phyloP scores from a whole-genome alignment of 257 asterid species.

The Gynochthodes officinalis region DNA sequence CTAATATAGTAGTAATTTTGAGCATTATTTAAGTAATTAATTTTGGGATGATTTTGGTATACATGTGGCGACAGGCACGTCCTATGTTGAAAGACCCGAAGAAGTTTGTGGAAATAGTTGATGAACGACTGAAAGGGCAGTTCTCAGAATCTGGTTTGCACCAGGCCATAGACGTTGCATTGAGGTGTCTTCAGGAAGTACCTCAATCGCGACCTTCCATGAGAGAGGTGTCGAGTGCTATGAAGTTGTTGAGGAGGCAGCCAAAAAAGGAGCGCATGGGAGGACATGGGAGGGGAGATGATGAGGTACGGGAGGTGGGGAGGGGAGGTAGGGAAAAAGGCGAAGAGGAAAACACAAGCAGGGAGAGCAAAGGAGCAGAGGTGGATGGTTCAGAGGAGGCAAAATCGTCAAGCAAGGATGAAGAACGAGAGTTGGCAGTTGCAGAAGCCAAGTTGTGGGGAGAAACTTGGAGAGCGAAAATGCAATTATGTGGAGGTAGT shows the following conservation, averaged over 20 bases:
- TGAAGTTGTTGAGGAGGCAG: constrained; percentile 23
- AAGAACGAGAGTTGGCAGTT: constrained; percentile 40
- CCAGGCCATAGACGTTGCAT: constrained; percentile 35
- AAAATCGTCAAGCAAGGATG: constrained; percentile 12
- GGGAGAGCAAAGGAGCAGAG: neutral
- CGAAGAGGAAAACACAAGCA: neutral
- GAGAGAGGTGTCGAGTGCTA: constrained; percentile 30
- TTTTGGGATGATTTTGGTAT: no score
- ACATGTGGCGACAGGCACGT: constrained; percentile 34
- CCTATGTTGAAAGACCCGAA: constrained; percentile 33
- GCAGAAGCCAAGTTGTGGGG: constrained; percentile 64
- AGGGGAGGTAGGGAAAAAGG: neutral
- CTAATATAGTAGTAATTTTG: no score
- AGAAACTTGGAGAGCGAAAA: constrained; percentile 37
- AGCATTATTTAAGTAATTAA: no score
- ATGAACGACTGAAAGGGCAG: constrained; percentile 30
- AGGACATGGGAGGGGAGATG: neutral
- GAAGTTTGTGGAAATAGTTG: constrained; percentile 28
- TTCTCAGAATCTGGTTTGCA: constrained; percentile 21
- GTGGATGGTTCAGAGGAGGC: constrained; percentile 8
- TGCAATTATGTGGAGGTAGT: constrained; percentile 12
- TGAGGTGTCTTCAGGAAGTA: constrained; percentile 30
- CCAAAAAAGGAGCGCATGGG: neutral
- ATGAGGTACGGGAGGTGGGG: neutral
- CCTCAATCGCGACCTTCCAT: constrained; percentile 33